phyloP scores from a whole-genome alignment of 1,284 basidiomycete species.

The Amylostereum chailletii region DNA sequence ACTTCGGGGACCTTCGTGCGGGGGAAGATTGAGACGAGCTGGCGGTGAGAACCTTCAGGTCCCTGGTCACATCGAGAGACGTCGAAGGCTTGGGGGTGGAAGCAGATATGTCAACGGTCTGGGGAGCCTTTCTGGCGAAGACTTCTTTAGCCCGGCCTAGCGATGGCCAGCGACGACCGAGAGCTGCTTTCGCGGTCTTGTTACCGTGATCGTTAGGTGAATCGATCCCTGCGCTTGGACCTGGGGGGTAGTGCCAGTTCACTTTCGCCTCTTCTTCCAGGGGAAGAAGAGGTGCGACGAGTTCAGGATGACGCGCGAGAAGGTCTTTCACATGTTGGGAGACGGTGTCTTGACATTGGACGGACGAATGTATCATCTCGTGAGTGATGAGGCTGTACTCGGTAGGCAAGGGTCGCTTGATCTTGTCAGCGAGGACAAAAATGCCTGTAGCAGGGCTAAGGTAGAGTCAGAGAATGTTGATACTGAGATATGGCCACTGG shows the following conservation, averaged over 20 bases:
- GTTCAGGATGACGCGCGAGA: slow-evolving; percentile 31
- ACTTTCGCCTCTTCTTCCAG: slow-evolving; percentile 43
- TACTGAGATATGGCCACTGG: neutral
- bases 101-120: too few relatives aligned
- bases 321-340: slow-evolving; percentile 25
- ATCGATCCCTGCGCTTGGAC: neutral
- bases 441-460: slow-evolving; percentile 3
- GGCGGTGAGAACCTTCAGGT: too few relatives aligned
- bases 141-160: too few relatives aligned
- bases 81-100: too few relatives aligned
- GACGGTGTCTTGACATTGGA: slow-evolving; percentile 33
- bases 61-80: too few relatives aligned
- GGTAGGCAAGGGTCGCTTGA: slow-evolving; percentile 37
- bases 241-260: slow-evolving; percentile 31
- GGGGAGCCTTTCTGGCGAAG: too few relatives aligned
- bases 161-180: too few relatives aligned
- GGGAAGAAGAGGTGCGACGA: slow-evolving; percentile 37
- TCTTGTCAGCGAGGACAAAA: slow-evolving; percentile 5
- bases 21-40: too few relatives aligned
- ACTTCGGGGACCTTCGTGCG: too few relatives aligned
- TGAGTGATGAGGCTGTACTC: slow-evolving; percentile 37
- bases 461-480: neutral
- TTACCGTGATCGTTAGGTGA: neutral
- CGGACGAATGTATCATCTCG: slow-evolving; percentile 56
- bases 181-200: neutral